Evolutionary conservation across 345 rosid genomes (phyloP), one percentile per base, ranked within the genome.

Genomic region (Rhodamnia rubescens): DNA sequence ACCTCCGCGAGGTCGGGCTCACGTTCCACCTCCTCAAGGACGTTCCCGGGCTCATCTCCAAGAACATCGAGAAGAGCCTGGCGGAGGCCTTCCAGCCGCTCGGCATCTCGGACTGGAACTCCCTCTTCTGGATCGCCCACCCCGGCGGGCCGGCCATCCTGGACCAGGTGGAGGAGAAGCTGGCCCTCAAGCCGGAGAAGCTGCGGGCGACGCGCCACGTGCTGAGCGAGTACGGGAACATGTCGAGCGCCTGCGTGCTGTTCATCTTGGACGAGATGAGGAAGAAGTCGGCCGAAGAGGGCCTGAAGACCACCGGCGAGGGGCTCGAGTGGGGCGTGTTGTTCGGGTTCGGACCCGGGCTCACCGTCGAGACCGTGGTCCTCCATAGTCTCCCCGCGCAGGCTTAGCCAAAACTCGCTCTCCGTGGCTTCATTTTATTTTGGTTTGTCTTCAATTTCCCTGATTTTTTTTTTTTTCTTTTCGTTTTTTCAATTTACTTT

Each of bases 261-360:
- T 92, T 92, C 82, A 89, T 92, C 36, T 50, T 92, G 87, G 94
- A 92, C 44, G 90, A 91, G 78, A 87, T 89, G 92, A 84, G 93
- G 81, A 92, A 58, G 86, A 92, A 86, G 69, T 91, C 91, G 1
- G 84, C 55, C 0, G 85, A 87, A 8, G 86, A 86, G 11, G 90
- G 89, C 59, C 83, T 85, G 7, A 74, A 82, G 61, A 87, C 91
- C 12, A 87, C 91, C 0, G 92, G 94, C 64, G 92, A 92, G 50
- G 94, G 92, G 53, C 87, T 90, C 9, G 93, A 92, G 13, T 92
- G 94, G 94, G 94, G 94, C 2, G 91, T 90, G 26, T 85, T 89
- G 21, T 88, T 92, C 7, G 93, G 93, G 14, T 90, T 92, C 69
- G 92, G 93, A 53, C 93, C 94, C 29, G 93, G 94, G 0, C 88